phyloP scores from a whole-genome alignment of 352 stramenopile species.

The Phytophthora cajani region DNA sequence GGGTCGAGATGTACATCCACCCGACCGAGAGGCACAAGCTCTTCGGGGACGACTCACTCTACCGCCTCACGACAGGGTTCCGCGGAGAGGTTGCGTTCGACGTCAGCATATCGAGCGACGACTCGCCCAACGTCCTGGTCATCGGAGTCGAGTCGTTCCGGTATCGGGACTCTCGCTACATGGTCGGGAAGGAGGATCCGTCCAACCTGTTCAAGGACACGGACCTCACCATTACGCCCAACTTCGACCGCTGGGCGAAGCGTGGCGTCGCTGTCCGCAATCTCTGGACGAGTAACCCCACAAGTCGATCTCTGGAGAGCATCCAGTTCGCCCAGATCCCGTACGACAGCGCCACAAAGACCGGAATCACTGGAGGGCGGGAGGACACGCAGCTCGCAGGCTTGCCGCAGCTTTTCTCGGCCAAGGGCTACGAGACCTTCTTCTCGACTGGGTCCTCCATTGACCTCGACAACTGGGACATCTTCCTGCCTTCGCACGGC shows the following conservation, averaged over 20 bases:
- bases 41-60: conserved; percentile 12
- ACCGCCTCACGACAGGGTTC: conserved; percentile 19
- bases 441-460: conserved; percentile 49
- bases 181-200: conserved; percentile 28
- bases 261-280: conserved; percentile 57
- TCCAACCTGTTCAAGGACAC: conserved; percentile 40
- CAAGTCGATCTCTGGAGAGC: conserved; percentile 45
- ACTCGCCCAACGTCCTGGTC: conserved; percentile 16
- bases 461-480: conserved; percentile 55
- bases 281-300: conserved; percentile 61
- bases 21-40: conserved; percentile 19
- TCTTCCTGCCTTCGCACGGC: conserved; percentile 57
- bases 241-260: conserved; percentile 58
- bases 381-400: conserved; percentile 4
- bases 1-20: conserved; percentile 18
- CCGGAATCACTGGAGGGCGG: not conserved
- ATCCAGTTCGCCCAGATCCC: not conserved
- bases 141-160: conserved; percentile 21
- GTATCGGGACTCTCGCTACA: conserved; percentile 19
- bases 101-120: conserved; percentile 4
- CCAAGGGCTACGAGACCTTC: conserved; percentile 5
- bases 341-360: not conserved
- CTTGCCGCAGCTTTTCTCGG: conserved; percentile 1
- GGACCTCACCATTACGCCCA: conserved; percentile 41
- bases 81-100: conserved; percentile 20